Base-by-base conservation (phyloP, 169 alveolate species). In the Plasmodium gonderi region DNA sequence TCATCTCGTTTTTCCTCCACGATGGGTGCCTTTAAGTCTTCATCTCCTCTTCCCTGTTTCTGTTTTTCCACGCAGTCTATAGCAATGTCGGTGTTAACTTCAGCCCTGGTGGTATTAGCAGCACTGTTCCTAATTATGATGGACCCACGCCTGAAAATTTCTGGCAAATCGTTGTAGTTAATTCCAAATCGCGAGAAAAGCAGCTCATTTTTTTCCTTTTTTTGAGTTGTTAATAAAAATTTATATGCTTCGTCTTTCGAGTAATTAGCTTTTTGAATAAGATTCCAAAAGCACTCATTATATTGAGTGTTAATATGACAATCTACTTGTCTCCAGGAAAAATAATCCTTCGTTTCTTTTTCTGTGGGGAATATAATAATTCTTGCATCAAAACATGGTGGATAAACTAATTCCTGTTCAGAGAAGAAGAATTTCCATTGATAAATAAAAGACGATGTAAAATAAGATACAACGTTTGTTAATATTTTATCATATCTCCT, bases 291-390 rank as follows among this genome's bases (percentile, higher is more conserved):
- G 38, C 98, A 96, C 12, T 99, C 98, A 95, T 99, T 99, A 91
- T 99, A 98, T 69, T 97, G 97, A 91, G 98, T 98, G 93, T 99
- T 99, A 20, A 99, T 97, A 94, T 99, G 99, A 93, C 99, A 98
- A 89, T 98, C 99, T 4, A 95, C 98, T 79, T 97, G 98, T 77
- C 99, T 80, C 98, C 99, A 98, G 36, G 98, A 93, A 82, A 98
- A 95, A 95, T 98, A 98, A 95, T 97, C 98, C 80, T 94, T 95
- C 23, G 98, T 85, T 81, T 97, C 96, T 80, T 97, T 95, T 64
- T 94, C 90, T 3, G 97, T 94, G 1, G 99, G 99, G 77, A 98
- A 98, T 47, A 97, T 91, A 26, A 98, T 97, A 26, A 98, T 95
- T 76, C 99, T 95, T 6, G 98, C 99, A 94, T 98, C 99, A 92